A percentile compares a stretch with the other conserved stretches of the same genome.
phyloP scores from a whole-genome alignment of 2,329 filamentous ascomycete species.

The Cephalotrichum gorgonifer region DNA sequence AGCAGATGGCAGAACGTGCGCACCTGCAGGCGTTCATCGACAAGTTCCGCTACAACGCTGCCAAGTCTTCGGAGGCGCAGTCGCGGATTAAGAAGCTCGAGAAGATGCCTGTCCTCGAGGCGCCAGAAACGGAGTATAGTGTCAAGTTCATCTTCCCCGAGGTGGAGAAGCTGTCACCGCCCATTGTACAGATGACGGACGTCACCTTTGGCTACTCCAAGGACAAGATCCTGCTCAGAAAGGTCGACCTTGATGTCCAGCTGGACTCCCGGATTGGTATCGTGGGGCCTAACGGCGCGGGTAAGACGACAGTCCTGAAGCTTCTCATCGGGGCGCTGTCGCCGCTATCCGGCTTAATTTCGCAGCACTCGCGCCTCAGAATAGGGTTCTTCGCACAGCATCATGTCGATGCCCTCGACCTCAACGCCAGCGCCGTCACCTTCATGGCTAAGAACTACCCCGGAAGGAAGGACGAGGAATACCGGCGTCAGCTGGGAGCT shows the following conservation, averaged over 20 bases:
- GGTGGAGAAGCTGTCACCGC: slow-evolving; percentile 93
- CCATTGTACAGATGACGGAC: slow-evolving; percentile 93
- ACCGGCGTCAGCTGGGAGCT: slow-evolving; percentile 86
- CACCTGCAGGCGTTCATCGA: slow-evolving; percentile 98
- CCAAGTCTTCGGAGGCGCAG: slow-evolving; percentile 96
- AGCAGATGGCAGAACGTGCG: slow-evolving; percentile 87
- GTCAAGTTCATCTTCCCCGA: slow-evolving; percentile 97
- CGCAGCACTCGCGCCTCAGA: slow-evolving; percentile 76
- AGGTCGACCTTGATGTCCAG: slow-evolving; percentile 93
- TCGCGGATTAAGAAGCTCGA: slow-evolving; percentile 99
- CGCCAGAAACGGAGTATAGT: slow-evolving; percentile 87
- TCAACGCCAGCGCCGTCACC: slow-evolving; percentile 78
- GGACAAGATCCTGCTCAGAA: slow-evolving; percentile 68
- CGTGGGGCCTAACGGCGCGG: slow-evolving; percentile 96
- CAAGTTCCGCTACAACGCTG: slow-evolving; percentile 98
- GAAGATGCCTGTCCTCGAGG: slow-evolving; percentile 83
- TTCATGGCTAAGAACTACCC: slow-evolving; percentile 95
- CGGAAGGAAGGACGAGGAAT: slow-evolving; percentile 90
- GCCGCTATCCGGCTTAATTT: slow-evolving; percentile 71
- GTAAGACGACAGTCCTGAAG: slow-evolving; percentile 97
- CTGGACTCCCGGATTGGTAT: slow-evolving; percentile 97
- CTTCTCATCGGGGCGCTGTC: slow-evolving; percentile 82
- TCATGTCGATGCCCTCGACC: slow-evolving; percentile 90
- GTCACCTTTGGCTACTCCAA: slow-evolving; percentile 81
- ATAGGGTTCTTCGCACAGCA: slow-evolving; percentile 98